These are phyloP conservation scores for Xanthoconium stramineum DNA, from an alignment of 768 basidiomycete species.

Conservation along the genomic window DNA sequence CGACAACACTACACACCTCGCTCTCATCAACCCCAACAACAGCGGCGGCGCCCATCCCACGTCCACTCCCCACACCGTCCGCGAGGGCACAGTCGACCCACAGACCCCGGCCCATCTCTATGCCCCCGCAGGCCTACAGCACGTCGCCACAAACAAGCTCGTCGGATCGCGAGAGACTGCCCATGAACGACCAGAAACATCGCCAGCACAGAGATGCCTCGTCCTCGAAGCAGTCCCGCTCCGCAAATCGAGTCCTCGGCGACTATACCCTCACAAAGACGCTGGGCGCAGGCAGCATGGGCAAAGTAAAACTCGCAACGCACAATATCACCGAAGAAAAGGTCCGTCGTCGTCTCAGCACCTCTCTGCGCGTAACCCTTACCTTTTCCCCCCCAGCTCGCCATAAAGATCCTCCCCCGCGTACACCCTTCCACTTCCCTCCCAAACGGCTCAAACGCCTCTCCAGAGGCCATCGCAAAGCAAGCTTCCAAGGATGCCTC, in stretches of 20 bases:
- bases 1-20: slow-evolving; percentile 5
- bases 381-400: slow-evolving; percentile 55
- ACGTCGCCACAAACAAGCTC: slow-evolving; percentile 32
- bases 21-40: slow-evolving; percentile 6
- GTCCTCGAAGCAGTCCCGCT: slow-evolving; percentile 35
- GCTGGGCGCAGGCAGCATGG: slow-evolving; percentile 97
- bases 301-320: slow-evolving; percentile 95
- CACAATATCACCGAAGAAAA: slow-evolving; percentile 89
- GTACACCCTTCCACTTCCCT: slow-evolving; percentile 60
- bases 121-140: slow-evolving; percentile 62
- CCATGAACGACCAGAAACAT: slow-evolving; percentile 27
- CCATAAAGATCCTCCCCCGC: slow-evolving; percentile 98
- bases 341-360: slow-evolving; percentile 45
- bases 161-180: slow-evolving; percentile 31
- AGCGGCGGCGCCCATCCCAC: slow-evolving; percentile 31
- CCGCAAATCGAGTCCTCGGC: slow-evolving; percentile 62
- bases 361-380: slow-evolving; percentile 3
- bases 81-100: slow-evolving; percentile 23
- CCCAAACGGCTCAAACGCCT: slow-evolving; percentile 42
- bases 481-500: slow-evolving; percentile 87
- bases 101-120: slow-evolving; percentile 64
- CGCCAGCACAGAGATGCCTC: slow-evolving; percentile 31
- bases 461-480: slow-evolving; percentile 62
- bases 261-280: slow-evolving; percentile 98
- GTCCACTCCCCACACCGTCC: slow-evolving; percentile 29